phyloP scores from a whole-genome alignment of 306 rosid species.

The Quercus alba region DNA sequence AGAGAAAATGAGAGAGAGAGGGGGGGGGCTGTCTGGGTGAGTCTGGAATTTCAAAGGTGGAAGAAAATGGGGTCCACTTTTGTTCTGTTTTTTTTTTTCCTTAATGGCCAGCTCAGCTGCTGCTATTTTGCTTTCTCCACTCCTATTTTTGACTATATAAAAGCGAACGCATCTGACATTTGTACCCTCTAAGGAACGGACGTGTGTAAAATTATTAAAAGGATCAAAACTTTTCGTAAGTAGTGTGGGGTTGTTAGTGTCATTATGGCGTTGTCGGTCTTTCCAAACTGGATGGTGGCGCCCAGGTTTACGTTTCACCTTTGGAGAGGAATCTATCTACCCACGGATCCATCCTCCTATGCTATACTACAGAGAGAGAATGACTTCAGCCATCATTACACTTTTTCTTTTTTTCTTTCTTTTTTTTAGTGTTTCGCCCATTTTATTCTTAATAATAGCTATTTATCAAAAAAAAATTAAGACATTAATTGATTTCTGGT shows the following conservation, averaged over 20 bases:
- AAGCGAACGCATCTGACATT: background rate
- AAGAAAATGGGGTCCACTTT: conserved; percentile 8
- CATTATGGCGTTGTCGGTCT: no score
- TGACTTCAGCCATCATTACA: no score
- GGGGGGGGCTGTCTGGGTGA: background rate
- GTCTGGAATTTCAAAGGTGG: background rate
- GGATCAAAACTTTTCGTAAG: background rate
- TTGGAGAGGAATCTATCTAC: no score
- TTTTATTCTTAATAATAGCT: no score
- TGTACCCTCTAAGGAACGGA: background rate
- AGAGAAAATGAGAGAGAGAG: background rate
- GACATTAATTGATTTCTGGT: accelerated
- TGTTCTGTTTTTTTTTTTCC: background rate
- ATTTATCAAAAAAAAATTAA: no score
- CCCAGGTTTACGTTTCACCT: no score
- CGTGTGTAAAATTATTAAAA: no score
- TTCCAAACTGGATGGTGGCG: no score
- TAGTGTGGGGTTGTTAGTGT: background rate
- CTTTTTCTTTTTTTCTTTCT: no score
- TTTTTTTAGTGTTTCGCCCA: no score
- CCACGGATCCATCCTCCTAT: no score
- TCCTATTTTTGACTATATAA: background rate
- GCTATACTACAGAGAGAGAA: no score
- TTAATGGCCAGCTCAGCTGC: conserved; percentile 22
- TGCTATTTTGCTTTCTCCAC: conserved; percentile 15